phyloP scores from a whole-genome alignment of 2,329 filamentous ascomycete species.

The Sporothrix globosa region DNA sequence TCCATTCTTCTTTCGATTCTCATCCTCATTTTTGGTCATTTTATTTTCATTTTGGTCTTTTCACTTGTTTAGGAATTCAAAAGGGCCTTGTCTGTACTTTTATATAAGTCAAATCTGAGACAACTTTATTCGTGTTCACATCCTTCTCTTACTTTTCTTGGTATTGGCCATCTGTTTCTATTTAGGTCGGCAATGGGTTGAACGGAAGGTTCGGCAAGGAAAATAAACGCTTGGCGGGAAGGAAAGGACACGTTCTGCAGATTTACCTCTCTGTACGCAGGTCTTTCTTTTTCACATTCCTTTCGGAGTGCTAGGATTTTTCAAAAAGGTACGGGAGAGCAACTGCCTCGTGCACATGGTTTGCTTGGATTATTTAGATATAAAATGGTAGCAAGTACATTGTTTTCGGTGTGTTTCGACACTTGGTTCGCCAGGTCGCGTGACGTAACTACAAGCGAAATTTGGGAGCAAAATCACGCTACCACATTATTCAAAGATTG shows the following conservation, averaged over 20 bases:
- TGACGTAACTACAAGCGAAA: neutral
- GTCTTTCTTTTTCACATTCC: neutral
- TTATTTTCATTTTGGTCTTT: neutral
- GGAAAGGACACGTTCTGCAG: neutral
- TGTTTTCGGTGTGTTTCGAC: slow-evolving; percentile 2
- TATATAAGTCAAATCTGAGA: neutral
- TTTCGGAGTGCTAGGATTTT: neutral
- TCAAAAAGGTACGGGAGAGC: neutral
- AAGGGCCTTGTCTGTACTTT: slow-evolving; percentile 12
- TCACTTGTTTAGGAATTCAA: neutral
- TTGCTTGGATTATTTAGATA: neutral
- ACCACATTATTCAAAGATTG: neutral
- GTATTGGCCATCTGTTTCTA: neutral
- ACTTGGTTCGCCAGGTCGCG: neutral
- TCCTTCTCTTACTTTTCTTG: neutral
- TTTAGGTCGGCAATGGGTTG: slow-evolving; percentile 12
- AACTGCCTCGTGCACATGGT: neutral
- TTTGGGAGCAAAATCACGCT: neutral
- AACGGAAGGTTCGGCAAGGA: slow-evolving; percentile 1
- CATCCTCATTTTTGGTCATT: slow-evolving; percentile 11
- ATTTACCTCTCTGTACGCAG: neutral
- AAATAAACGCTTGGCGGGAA: neutral
- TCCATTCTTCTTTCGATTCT: slow-evolving; percentile 13
- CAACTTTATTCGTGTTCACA: slow-evolving; percentile 17
- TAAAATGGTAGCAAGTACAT: neutral